Base-by-base conservation (phyloP, 179 eudicot genomes). In the Amaranthus tricolor region DNA sequence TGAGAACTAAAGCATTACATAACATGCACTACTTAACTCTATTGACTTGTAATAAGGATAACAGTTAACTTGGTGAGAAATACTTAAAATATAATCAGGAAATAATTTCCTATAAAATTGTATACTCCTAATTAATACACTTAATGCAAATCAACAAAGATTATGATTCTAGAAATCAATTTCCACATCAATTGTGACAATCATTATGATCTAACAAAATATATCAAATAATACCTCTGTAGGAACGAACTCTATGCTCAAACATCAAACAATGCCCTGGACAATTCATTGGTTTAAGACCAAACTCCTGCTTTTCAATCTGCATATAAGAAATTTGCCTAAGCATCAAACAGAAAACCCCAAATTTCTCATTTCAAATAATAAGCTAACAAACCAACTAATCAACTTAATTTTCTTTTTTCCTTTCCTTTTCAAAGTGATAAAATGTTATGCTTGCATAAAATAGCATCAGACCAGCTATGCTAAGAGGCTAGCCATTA, bases 251-350 rank as follows among this genome's bases (percentile, higher is more conserved):
- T 84, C 97, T 84, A 54, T 91, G 94, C 77, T 94, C 97, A 82
- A 94, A 94, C 76, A 94, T 92, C 79, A 92, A 78, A 76, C 98
- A 94, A 74, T 94, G 98, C 51, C 98, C 98, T 0, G 98, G 98
- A 79, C 98, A 94, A 84, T 94, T 94, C 98, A 94, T 94, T 64
- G 98, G 98, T 83, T 94, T 94, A 72, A 94, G 97, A 65, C 97
- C 98, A 82, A 90, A 94, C 81, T 92, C 97, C 76, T 94, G 98
- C 53, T 94, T 89, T 66, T 94, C 98, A 76, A 94, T 85, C 98
- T 94, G 89, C 80, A 77, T 63, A 40, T 50, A 63, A 77, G 47
- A 62, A 58, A 7, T 49, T n/a, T 49, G 15, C 9, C 40, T 17
- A 24, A 68, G 44, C 45, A 67, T 31, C 64, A 47, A 56, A 61